Percentiles rank a stretch among this genome's conserved stretches.
Evolutionary conservation across 768 basidiomycete species (phyloP).

Genomic region (Leccinum imitatum): DNA sequence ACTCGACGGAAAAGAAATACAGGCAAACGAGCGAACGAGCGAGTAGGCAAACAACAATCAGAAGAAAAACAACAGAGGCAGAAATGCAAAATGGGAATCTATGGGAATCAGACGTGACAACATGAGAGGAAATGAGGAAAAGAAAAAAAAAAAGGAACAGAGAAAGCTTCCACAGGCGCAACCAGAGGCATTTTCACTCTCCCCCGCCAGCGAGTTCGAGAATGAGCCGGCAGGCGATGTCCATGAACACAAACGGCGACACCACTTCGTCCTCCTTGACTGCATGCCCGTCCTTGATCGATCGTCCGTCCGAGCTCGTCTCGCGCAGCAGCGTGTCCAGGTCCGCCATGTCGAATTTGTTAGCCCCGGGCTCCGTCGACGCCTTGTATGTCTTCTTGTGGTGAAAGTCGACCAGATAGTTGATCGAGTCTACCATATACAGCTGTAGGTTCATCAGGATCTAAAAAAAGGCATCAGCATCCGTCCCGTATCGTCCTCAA

Average conservation of each 20-base stretch:
- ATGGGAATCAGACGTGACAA: conserved; percentile 15
- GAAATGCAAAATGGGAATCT: conserved; percentile 7
- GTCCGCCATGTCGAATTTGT: conserved; percentile 64
- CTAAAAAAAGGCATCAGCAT: conserved; percentile 38
- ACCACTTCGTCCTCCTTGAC: conserved; percentile 62
- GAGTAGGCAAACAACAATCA: conserved; percentile 14
- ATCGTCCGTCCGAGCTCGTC: conserved; percentile 56
- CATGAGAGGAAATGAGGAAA: neutral
- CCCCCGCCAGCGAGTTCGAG: conserved; percentile 84
- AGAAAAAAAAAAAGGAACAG: neutral
- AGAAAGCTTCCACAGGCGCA: neutral
- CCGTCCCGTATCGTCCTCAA: neutral
- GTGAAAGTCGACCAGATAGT: conserved; percentile 98
- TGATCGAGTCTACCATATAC: conserved; percentile 93
- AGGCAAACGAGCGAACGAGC: conserved; percentile 3
- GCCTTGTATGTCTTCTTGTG: conserved; percentile 94
- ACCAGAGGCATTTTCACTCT: conserved; percentile 26
- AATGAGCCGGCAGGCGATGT: conserved; percentile 91
- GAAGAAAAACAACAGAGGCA: conserved; percentile 11
- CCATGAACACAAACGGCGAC: conserved; percentile 94
- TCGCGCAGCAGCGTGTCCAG: conserved; percentile 38
- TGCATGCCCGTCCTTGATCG: conserved; percentile 46
- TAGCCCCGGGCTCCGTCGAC: conserved; percentile 62
- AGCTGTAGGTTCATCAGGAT: conserved; percentile 97
- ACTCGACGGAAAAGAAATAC: conserved; percentile 1